Evolutionary conservation across 257 asterid species (phyloP), one percentile per base, ranked within the genome.

Genomic region (Hygrophila difformis): DNA sequence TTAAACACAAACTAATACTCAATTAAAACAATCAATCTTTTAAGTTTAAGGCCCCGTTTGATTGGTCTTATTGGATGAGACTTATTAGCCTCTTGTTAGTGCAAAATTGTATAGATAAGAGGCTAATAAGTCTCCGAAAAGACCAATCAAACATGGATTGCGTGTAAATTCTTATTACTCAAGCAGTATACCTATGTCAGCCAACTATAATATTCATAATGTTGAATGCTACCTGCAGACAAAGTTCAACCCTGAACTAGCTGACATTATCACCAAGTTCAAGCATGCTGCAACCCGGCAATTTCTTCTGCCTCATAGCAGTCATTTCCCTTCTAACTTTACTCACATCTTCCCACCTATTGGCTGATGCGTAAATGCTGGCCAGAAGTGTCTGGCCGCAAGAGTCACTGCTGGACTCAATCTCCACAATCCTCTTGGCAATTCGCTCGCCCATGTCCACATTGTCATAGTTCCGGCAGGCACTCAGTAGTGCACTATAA

Each of bases 321-420:
- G 48, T 39, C 86, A 78, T 81, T 47, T 64, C 61, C 51, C 56
- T 69, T 61, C 93, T n/a, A n/a, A n/a, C n/a, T n/a, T n/a, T n/a
- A n/a, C n/a, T n/a, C n/a, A n/a, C n/a, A n/a, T n/a, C n/a, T 20
- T 81, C 93, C 97, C 93, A 81, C 69, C 95, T 72, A 56, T 55
- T 61, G 28, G 79, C 82, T 29, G 82, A 81, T 26, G 95, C 95
- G 64, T 81, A 84, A 11, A 75, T 65, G 47, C 56, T 76, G 2
- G 92, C 79, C 57, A 87, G 59, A 53, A 87, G 95, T 3, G 88
- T 53, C 52, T 61, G 78, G 34, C 65, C 50, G 53, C 87, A 67
- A 14, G 91, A 74, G 62, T 80, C 97, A 55, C 68, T 34, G n/a
- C n/a, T n/a, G 8, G 70, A 66, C 50, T 76, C 78, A 9, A 75